These are phyloP conservation scores for Petunia axillaris DNA, from an alignment of 257 asterid species.

Conservation along the genomic window DNA sequence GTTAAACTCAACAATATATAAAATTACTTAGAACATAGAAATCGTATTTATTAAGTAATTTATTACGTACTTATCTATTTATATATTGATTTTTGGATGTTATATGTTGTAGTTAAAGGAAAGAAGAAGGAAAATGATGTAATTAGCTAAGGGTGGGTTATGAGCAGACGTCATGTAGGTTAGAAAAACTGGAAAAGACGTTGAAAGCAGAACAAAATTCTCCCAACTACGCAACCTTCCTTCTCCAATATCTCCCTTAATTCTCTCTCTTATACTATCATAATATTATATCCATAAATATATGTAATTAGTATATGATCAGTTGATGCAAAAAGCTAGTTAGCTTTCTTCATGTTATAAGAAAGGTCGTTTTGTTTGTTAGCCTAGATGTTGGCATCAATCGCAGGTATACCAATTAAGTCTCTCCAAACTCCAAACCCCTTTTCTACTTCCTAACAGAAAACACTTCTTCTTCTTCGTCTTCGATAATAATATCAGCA, in stretches of 20 bases:
- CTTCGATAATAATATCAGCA: background rate
- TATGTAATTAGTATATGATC: no score
- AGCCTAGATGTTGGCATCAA: conserved; percentile 85
- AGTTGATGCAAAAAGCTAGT: background rate
- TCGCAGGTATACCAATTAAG: conserved; percentile 62
- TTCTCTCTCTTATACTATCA: background rate
- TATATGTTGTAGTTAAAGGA: background rate
- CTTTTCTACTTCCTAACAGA: conserved; percentile 66
- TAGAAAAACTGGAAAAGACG: conserved; percentile 49
- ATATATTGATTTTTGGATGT: background rate
- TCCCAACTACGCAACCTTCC: conserved; percentile 61
- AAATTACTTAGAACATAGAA: no score
- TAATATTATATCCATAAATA: no score
- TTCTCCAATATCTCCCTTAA: conserved; percentile 19
- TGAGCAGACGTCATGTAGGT: conserved; percentile 57
- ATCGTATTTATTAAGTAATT: no score
- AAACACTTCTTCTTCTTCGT: conserved; percentile 48
- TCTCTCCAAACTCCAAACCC: conserved; percentile 47
- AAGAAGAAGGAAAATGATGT: background rate
- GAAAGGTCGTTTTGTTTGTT: conserved; percentile 38
- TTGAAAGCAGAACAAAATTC: conserved; percentile 61
- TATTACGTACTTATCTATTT: no score
- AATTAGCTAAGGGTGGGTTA: conserved; percentile 45
- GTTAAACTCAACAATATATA: no score
- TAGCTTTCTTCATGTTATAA: background rate